These are phyloP conservation scores for Pichia sp. DNA, from an alignment of 1,139 yeast genomes.

Conservation along the genomic window DNA sequence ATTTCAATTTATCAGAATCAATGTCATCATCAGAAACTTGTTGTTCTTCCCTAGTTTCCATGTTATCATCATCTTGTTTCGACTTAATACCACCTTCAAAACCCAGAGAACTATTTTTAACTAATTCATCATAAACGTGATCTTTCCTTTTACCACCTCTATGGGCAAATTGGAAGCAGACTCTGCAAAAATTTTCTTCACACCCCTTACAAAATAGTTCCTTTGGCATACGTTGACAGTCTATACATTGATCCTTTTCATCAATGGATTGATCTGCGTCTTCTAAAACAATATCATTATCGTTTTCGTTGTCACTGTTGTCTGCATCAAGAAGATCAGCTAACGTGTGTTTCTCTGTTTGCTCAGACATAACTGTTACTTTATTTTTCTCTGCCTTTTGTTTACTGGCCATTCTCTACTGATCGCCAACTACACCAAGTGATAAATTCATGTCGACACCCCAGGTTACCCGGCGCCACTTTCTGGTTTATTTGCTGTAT, in stretches of 20 bases:
- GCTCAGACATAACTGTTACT: neutral
- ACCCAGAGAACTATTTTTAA: constrained; percentile 7
- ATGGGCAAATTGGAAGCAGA: constrained; percentile 60
- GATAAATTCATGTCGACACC: too few relatives aligned
- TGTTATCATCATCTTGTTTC: neutral
- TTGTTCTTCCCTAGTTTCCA: constrained; percentile 1
- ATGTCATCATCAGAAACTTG: constrained; percentile 21
- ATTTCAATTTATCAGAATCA: constrained; percentile 4
- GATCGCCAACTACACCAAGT: too few relatives aligned
- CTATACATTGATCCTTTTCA: constrained; percentile 38
- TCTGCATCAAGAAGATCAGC: constrained; percentile 22
- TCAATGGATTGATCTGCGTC: constrained; percentile 7
- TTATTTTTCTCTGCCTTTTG: neutral
- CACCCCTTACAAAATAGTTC: constrained; percentile 53
- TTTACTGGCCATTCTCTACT: too few relatives aligned
- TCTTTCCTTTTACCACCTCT: constrained; percentile 52
- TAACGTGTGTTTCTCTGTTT: constrained; percentile 17
- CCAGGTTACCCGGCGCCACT: neutral
- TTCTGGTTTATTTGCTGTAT: too few relatives aligned
- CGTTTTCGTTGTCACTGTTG: constrained; percentile 10
- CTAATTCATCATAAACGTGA: constrained; percentile 31
- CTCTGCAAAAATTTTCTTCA: constrained; percentile 58
- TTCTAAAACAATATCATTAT: neutral
- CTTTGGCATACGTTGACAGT: constrained; percentile 64
- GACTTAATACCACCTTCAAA: constrained; percentile 21